phyloP scores from a whole-genome alignment of 495 filamentous ascomycete species.

The Hypomontagnella submonticulosa region DNA sequence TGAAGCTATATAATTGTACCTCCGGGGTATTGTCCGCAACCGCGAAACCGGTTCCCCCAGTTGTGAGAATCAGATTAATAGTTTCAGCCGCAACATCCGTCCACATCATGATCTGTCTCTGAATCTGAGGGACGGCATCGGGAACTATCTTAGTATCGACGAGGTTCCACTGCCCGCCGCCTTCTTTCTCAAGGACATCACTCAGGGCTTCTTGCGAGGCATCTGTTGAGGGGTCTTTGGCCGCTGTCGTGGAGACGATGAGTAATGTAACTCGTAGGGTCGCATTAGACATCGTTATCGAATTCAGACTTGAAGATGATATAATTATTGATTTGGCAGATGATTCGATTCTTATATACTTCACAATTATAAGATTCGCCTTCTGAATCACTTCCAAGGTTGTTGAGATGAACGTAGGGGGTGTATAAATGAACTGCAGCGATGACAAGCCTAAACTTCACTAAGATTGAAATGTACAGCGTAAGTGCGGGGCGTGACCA shows the following conservation, averaged over 20 bases:
- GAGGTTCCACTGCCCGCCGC: constrained; percentile 73
- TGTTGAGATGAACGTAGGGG: neutral
- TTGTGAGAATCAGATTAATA: constrained; percentile 83
- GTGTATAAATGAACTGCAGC: constrained; percentile 11
- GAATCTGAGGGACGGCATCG: constrained; percentile 79
- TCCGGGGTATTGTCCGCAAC: constrained; percentile 90
- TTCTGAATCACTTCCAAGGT: no score
- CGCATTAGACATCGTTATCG: constrained; percentile 46
- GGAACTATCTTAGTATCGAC: constrained; percentile 78
- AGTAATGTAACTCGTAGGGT: constrained; percentile 77
- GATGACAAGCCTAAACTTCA: constrained; percentile 24
- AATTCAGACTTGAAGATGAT: neutral
- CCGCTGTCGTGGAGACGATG: constrained; percentile 93
- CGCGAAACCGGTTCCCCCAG: constrained; percentile 94
- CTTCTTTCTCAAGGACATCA: constrained; percentile 72
- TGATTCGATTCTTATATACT: neutral
- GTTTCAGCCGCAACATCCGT: constrained; percentile 68
- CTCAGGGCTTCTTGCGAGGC: constrained; percentile 70
- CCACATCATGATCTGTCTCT: constrained; percentile 74
- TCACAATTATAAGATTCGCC: no score
- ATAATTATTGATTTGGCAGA: neutral
- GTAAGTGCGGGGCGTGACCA: constrained; percentile 26
- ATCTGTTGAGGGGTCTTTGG: constrained; percentile 82
- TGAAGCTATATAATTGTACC: constrained; percentile 55
- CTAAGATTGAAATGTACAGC: constrained; percentile 15